Evolutionary conservation across 371 early-diverging fungal genomes (phyloP), one percentile per base, ranked within the genome.

Genomic region (Encephalitozoon intestinalis): DNA sequence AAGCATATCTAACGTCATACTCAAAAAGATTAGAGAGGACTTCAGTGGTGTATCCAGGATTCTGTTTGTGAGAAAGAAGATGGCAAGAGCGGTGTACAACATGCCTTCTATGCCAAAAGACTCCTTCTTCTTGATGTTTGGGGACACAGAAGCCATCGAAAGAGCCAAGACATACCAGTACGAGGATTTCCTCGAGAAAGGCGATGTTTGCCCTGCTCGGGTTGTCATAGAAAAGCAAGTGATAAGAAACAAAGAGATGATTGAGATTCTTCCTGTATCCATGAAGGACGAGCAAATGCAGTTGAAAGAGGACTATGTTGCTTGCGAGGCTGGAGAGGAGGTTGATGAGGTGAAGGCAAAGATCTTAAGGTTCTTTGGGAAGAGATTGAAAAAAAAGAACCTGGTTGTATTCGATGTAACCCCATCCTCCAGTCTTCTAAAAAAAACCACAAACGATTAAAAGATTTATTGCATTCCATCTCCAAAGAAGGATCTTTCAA

Each of bases 221-320:
- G 58, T 39, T n/a, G 34, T 71, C 28, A 44, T 71, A 41, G 44
- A 63, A n/a, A 71, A 71, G 21, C 63, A 63, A 28, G 31, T 34
- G 25, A 25, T 71, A 4, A 58, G 30, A 21, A 63, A 63, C 52
- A 71, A 71, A 58, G 58, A 39, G 41, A 34, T 71, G 46, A 31
- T 15, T 18, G 72, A 71, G 15, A 26, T 63, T n/a, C 12, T 71
- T n/a, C 72, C 72, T 21, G 63, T 63, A 7, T 1, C 44, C 43
- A 54, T 15, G 23, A 50, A 73, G 54, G 72, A 70, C 11, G 51
- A 41, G 15, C 43, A 63, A 15, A 25, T 37, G 30, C 28, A 53
- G 18, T 39, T 77, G n/a, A 41, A 12, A 2, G 68, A 77, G 44
- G 78, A 77, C 26, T 68, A 67, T 52, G 26, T 52, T 15, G 78